A percentile compares a stretch with the other conserved stretches of the same genome.
Conservation (phyloP, 495 filamentous ascomycete genomes). For the Talaromyces liani region DNA sequence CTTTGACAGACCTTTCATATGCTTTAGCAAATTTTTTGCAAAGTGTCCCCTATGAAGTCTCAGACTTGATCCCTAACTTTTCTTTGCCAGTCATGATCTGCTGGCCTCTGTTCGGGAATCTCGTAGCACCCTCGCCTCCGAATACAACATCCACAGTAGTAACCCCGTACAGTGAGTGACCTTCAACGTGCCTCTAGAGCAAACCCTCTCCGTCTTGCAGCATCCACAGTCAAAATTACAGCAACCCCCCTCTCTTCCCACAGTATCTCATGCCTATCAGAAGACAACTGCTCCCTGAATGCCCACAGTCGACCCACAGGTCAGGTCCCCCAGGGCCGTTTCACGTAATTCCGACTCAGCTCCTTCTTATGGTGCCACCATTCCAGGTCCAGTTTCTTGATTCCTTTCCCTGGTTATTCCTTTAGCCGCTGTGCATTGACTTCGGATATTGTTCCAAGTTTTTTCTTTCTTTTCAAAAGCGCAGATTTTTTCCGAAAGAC, state of each 20-base stretch:
- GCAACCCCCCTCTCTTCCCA: not conserved
- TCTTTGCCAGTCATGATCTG: not conserved
- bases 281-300: too few species aligned
- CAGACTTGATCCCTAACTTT: too few species aligned
- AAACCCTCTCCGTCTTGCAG: not conserved
- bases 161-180: not conserved
- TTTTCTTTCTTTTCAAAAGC: not conserved
- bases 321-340: too few species aligned
- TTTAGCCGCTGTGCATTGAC: not conserved
- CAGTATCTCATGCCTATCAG: not conserved
- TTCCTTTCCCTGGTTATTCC: not conserved
- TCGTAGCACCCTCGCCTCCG: not conserved
- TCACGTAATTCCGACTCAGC: not conserved
- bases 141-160: slow-evolving; percentile 1
- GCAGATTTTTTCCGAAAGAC: not conserved
- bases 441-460: not conserved
- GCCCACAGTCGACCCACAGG: too few species aligned
- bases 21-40: too few species aligned
- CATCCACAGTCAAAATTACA: slow-evolving; percentile 2
- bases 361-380: not conserved
- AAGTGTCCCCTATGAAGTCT: too few species aligned
- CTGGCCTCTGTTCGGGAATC: not conserved
- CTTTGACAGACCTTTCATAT: too few species aligned
- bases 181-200: not conserved
- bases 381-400: not conserved